Percentiles rank a stretch among this genome's conserved stretches.
phyloP scores from a whole-genome alignment of 306 rosid species.

The Sesbania bispinosa region DNA sequence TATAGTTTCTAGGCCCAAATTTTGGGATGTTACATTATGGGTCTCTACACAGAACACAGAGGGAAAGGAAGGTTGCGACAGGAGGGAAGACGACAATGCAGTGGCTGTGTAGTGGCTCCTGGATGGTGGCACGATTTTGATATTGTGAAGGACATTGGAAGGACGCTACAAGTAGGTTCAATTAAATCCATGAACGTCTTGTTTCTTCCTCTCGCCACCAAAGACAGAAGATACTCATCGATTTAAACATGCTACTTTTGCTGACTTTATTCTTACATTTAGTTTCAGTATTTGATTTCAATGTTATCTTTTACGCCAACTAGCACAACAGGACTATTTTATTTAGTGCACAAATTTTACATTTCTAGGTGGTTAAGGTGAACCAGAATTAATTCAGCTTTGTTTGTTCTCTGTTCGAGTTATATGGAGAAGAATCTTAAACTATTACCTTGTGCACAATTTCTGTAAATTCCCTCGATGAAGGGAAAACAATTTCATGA shows the following conservation, averaged over 20 bases:
- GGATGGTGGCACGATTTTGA: constrained; percentile 88
- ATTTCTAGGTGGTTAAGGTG: constrained; percentile 9
- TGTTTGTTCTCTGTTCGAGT: constrained; percentile 43
- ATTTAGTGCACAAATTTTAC: constrained; percentile 43
- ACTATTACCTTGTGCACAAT: constrained; percentile 27
- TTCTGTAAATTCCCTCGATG: constrained; percentile 36
- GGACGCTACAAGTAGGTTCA: constrained; percentile 89
- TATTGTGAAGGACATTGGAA: constrained; percentile 63
- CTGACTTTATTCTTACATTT: constrained; percentile 33
- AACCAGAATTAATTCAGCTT: constrained; percentile 3
- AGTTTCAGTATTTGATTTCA: constrained; percentile 31
- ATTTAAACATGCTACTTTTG: constrained; percentile 18
- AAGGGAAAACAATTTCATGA: constrained; percentile 36
- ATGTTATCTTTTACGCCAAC: not conserved
- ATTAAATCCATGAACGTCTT: constrained; percentile 52
- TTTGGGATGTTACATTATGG: too few relatives aligned
- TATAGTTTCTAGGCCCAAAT: too few relatives aligned
- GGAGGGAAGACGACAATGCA: too few relatives aligned
- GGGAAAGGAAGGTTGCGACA: too few relatives aligned
- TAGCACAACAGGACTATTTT: constrained; percentile 14
- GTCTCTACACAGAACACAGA: too few relatives aligned
- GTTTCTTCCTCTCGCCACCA: not conserved
- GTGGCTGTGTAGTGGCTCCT: too few relatives aligned
- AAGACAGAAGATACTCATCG: not conserved
- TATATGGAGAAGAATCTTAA: constrained; percentile 3